These are phyloP conservation scores for Xerocomellus amylosporus DNA, from an alignment of 768 basidiomycete species.

Conservation along the genomic window DNA sequence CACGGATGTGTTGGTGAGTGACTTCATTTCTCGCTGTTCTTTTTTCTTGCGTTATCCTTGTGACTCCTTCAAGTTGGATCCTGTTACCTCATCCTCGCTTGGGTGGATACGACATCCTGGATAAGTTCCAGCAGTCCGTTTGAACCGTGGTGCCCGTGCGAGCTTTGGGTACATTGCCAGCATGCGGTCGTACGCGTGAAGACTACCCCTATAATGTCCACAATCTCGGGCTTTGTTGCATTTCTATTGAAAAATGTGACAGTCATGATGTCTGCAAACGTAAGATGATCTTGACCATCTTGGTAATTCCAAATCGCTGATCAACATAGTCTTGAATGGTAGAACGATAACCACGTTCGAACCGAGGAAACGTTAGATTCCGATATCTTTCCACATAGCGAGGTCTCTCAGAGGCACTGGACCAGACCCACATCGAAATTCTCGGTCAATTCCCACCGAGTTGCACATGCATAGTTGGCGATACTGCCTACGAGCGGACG, in stretches of 20 bases:
- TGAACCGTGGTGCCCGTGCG: neutral
- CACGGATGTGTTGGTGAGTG: slow-evolving; percentile 84
- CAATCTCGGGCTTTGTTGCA: neutral
- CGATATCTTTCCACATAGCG: neutral
- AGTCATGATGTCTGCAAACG: neutral
- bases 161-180: neutral
- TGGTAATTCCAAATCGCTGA: neutral
- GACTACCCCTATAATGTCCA: neutral
- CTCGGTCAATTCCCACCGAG: neutral
- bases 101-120: neutral
- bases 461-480: neutral
- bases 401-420: neutral
- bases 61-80: neutral
- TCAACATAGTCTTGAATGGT: neutral
- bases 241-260: neutral
- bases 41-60: neutral
- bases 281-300: neutral
- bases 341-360: neutral
- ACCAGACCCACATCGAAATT: neutral
- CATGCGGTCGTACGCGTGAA: neutral
- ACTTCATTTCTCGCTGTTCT: neutral
- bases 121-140: neutral
- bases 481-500: neutral
- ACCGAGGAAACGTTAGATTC: too few species aligned
- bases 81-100: neutral